A percentile compares a stretch with the other conserved stretches of the same genome.
Conservation (phyloP, 345 rosid genomes). For the Rhizophora mangle region DNA sequence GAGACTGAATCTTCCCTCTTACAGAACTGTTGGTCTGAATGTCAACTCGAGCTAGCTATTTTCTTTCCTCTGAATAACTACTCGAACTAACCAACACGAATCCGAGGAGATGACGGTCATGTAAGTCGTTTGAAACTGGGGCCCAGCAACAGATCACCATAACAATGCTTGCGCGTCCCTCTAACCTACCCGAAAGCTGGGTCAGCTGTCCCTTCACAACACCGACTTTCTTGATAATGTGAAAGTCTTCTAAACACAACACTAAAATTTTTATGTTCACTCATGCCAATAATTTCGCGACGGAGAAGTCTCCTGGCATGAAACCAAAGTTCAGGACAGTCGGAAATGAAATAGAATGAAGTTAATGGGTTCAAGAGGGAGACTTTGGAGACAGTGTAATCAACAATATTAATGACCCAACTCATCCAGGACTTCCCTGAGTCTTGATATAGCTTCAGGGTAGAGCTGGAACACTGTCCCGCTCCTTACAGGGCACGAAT, state of each 20-base stretch:
- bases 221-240: background rate
- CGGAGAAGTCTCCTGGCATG: constrained; percentile 21
- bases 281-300: background rate
- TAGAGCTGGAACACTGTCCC: no score
- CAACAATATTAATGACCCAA: background rate
- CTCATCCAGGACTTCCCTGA: background rate
- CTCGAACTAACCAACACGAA: no score
- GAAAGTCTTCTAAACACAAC: no score
- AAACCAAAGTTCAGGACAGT: constrained; percentile 25
- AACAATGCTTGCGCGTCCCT: constrained; percentile 55
- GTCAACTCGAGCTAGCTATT: no score
- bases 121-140: constrained; percentile 44
- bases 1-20: no score
- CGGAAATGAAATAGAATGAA: background rate
- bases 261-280: background rate
- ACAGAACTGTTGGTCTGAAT: no score
- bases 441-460: no score
- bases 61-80: no score
- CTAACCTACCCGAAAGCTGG: constrained; percentile 8
- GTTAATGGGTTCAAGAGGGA: background rate
- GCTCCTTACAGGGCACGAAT: no score
- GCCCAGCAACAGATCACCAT: constrained; percentile 47
- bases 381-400: background rate
- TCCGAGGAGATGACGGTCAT: background rate
- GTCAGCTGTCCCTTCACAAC: constrained; percentile 36